Evolutionary conservation across 2,329 filamentous ascomycete species (phyloP), one percentile per base, ranked within the genome.

Genomic region (Monilinia vaccinii-corymbosi): DNA sequence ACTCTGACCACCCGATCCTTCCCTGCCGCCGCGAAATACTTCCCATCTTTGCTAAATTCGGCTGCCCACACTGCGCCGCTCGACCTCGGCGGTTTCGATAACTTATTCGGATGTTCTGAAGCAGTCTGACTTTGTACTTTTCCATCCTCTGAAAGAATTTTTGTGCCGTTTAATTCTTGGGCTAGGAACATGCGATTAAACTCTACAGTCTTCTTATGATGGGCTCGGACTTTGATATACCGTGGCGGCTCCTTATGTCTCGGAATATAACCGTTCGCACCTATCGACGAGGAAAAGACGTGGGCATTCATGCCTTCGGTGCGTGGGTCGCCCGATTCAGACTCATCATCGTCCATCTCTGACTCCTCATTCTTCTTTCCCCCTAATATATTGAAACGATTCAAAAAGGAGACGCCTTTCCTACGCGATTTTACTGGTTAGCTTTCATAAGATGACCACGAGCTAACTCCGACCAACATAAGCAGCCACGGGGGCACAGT

Each of bases 31-130:
- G 94, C 94, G 21, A 99, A 78, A 71, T 92, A 96, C 69, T 81
- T 89, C 6, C 94, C 94, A 75, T 97, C 93, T 62, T 87, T 87
- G 69, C 93, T 97, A 70, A 97, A 97, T 69, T 94, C 89, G 64
- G 90, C 84, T 0, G 93, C 87, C 94, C 94, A 99, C 38, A 96
- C 86, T 0, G 94, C 91, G 62, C 88, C 82, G 42, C 78, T 61
- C 47, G 55, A 50, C 28, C 67, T 70, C 14, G 60, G 52, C 11
- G 63, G 48, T 57, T 70, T 70, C 14, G 67, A 63, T 38, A 65
- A 25, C 58, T 67, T 68, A 49, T 65, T 62, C 3, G 64, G 47
- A 9, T 63, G 38, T 38, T 69, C 68, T 14, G 65, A 51, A 21
- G 61, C 62, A 18, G 66, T 66, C 23, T 67, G 55, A 25, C 63